Base-by-base conservation (phyloP, 805 yeast genomes). In the Yueomyces sp. region DNA sequence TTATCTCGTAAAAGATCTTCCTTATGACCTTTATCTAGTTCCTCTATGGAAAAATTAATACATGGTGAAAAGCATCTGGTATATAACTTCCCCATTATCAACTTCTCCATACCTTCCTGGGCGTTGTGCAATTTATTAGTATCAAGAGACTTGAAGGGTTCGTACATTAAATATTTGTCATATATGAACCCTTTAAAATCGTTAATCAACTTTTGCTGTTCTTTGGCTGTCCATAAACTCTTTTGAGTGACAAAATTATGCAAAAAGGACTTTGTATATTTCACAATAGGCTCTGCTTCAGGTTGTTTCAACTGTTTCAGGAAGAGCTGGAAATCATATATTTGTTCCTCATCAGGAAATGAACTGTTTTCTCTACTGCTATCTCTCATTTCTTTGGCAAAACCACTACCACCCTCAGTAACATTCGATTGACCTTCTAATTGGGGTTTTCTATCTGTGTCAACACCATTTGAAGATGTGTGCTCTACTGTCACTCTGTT, bases 21-120 rank as follows among this genome's bases (percentile, higher is more conserved):
- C 39, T 62, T 69, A 54, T 83, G 90, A 6, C 72, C 76, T 45
- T 58, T 74, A 42, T 70, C 77, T 45, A 74, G 64, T 46, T 55
- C 63, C 4, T 60, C 50, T 6, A 59, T 65, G 39, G 69, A 74
- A 30, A 19, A 26, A 31, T 44, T 45, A 32, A 68, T 54, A 19
- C 59, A 64, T 0, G 97, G 96, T 0, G 96, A 78, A 56, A 83
- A 94, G 31, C 90, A 81, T 44, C 74, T 76, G 1, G 69, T 68
- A 59, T 86, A 88, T 2, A 94, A 62, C 49, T 95, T 71, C 44
- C 90, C 88, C 94, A 88, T 85, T 7, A 94, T 71, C 38, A 92
- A 69, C 60, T 92, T 92, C 61, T 92, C 99, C 53, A 92, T 70
- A 0, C 98, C 98, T 52, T 87, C 96, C 50, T 79, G 67, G 2